These are phyloP conservation scores for Draba incana DNA, from an alignment of 345 rosid genomes.

Conservation along the genomic window DNA sequence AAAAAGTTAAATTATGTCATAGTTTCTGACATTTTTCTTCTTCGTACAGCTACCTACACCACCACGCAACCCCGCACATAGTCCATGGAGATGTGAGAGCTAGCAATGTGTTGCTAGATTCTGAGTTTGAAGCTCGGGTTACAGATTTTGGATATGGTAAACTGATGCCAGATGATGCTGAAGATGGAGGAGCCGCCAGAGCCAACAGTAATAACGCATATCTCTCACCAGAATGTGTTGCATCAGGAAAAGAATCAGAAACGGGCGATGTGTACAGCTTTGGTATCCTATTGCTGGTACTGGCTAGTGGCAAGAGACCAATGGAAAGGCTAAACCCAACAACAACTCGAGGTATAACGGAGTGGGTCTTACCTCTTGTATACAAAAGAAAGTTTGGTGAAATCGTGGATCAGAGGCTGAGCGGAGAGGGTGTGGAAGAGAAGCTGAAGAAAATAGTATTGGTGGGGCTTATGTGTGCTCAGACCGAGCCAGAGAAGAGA, in stretches of 20 bases:
- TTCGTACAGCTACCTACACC: constrained; percentile 79
- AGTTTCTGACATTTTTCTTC: constrained; percentile 3
- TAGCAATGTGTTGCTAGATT: constrained; percentile 67
- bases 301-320: constrained; percentile 75
- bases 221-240: constrained; percentile 82
- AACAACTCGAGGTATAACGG: constrained; percentile 64
- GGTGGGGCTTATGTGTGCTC: constrained; percentile 76
- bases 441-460: constrained; percentile 58
- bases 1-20: background rate
- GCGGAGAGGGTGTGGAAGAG: constrained; percentile 61
- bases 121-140: constrained; percentile 71
- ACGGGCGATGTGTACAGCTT: constrained; percentile 88
- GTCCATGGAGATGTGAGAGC: constrained; percentile 68
- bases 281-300: constrained; percentile 82
- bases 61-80: constrained; percentile 77
- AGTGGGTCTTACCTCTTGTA: constrained; percentile 83
- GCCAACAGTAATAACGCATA: constrained; percentile 77
- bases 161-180: constrained; percentile 81
- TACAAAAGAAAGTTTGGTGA: constrained; percentile 58
- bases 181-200: constrained; percentile 76
- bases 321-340: constrained; percentile 81
- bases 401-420: constrained; percentile 70
- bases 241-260: constrained; percentile 88
- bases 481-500: constrained; percentile 65
- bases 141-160: constrained; percentile 91